Base-by-base conservation (phyloP, 305 asterid genomes). In the Salvia sclarea region DNA sequence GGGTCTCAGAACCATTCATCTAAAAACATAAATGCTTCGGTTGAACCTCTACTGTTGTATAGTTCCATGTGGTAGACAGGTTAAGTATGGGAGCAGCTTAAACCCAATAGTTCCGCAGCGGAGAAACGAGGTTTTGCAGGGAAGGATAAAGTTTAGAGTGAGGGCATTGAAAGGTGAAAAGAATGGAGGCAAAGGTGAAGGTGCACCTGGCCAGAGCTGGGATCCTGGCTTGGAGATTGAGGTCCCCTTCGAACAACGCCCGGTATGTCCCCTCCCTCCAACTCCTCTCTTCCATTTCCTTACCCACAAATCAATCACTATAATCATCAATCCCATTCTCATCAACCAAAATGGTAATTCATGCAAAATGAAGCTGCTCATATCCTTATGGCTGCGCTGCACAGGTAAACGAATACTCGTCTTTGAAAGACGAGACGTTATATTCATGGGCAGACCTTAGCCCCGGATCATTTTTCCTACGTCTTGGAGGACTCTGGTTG, bases 171-270 rank as follows among this genome's bases (percentile, higher is more conserved):
- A 84, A 81, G 96, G 83, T 80, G 95, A 84, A 82, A 81, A 75
- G 76, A 73, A 81, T 17, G 94, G 96, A 22, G 90, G 75, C 13
- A 37, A 48, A 10, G 66, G 59, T 18, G 75, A 89, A 25, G 72
- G n/a, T n/a, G n/a, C 84, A 57, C 90, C 91, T 37, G 96, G 94
- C 37, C 88, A 77, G 74, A 85, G 88, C 67, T 92, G 98, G 98
- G 91, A 88, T 17, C 95, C 96, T 2, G 96, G 96, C 5, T 76
- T 88, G 87, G 98, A 92, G 81, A 6, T 92, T 12, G 91, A 89
- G 82, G 98, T 92, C 28, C 96, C 98, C 0, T 92, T 85, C 60
- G 98, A 92, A 65, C 96, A 92, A 77, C 83, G 98, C 48, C 98
- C 98, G 83, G 98, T 88, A 83, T 2, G 85, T 76, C 21, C 48